Evolutionary conservation across 106 monocot species (phyloP), one percentile per base, ranked within the genome.

Genomic region (Dioscorea zingiberensis): DNA sequence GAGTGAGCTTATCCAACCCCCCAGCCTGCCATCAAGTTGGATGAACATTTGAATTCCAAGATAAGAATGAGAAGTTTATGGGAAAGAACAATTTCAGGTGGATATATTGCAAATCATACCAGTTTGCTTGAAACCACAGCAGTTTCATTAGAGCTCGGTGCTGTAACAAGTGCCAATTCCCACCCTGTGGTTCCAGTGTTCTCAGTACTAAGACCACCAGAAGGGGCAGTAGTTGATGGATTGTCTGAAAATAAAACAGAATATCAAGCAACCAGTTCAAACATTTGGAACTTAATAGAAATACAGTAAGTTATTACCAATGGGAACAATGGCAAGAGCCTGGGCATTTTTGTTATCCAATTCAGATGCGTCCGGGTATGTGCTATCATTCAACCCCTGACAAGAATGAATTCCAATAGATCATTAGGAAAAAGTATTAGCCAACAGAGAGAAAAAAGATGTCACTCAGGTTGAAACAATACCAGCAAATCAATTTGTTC

Each of bases 151-250:
- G 91, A 91, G 78, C 95, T 95, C 49, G 94, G 78, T 19, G 84
- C 85, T 2, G 87, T 78, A 4, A 94, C 87, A 27, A 94, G 85
- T 24, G 94, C 94, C 71, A 94, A 77, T 71, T 94, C 94, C 94
- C 94, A 94, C 58, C 87, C 85, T 26, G 87, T 91, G 21, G 76
- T 72, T 48, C 74, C 77, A 73, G 66, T 74, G 70, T 1, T 6
- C 38, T 78, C 68, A 14, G 70, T 7, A 53, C 45, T 63, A 48
- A 69, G 51, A 66, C 55, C 23, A 47, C 48, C 17, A 58, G 81
- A 46, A 63, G 75, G n/a, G 30, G 85, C 47, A 62, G 82, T 38
- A 15, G 68, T 72, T 51, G 84, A 76, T 66, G 27, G 55, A 79
- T 56, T 70, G 24, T 94, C 93, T 94, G 72, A 67, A 24, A 28